Conservation (phyloP, 805 yeast species). For the Yamadazyma phyllophila region DNA sequence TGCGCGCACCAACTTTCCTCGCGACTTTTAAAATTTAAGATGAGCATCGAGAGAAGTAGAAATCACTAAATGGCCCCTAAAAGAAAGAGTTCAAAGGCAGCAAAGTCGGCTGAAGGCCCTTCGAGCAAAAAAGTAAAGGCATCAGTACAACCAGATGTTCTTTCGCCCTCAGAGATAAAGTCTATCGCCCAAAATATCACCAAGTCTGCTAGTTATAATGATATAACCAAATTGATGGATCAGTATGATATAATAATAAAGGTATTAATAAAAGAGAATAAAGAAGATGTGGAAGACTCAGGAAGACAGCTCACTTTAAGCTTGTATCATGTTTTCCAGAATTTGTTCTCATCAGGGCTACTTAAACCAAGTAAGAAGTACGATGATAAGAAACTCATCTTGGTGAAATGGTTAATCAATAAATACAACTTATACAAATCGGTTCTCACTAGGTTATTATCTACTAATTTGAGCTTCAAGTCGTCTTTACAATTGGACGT, state of each 20-base stretch:
- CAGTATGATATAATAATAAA: conserved; percentile 28
- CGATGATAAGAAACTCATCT: conserved; percentile 46
- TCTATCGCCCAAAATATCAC: conserved; percentile 28
- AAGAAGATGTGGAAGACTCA: conserved; percentile 22
- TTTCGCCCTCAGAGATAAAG: conserved; percentile 22
- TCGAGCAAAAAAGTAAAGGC: neutral
- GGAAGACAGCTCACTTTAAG: conserved; percentile 43
- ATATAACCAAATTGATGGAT: conserved; percentile 46
- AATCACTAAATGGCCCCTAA: conserved; percentile 20
- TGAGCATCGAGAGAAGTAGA: neutral
- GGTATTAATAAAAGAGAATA: conserved; percentile 16
- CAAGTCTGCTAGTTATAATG: conserved; percentile 51
- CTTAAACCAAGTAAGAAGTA: conserved; percentile 32
- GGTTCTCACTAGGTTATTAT: conserved; percentile 41
- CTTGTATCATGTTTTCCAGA: conserved; percentile 48
- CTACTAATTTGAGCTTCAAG: conserved; percentile 42
- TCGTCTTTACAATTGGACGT: conserved; percentile 51
- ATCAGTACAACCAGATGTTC: neutral
- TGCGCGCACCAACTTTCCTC: conserved; percentile 4
- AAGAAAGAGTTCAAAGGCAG: conserved; percentile 14
- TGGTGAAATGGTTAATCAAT: conserved; percentile 63
- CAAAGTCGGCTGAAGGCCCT: no score
- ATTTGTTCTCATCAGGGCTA: conserved; percentile 41
- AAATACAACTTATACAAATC: conserved; percentile 55
- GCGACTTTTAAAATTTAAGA: neutral